These are phyloP conservation scores for Botrytis fragariae DNA, from an alignment of 2,329 filamentous ascomycete genomes.

Conservation along the genomic window DNA sequence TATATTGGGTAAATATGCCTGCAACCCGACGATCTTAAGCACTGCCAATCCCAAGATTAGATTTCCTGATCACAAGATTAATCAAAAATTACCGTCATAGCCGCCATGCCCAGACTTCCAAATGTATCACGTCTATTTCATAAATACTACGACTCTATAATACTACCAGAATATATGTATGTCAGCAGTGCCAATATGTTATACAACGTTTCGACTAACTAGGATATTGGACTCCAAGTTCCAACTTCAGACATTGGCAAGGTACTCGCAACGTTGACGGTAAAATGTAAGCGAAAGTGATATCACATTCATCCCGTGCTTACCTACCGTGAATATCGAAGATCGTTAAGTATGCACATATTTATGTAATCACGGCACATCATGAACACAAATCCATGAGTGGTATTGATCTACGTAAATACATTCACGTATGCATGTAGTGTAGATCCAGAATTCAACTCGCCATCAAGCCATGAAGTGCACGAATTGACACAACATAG, in stretches of 20 bases:
- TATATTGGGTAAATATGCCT: neutral
- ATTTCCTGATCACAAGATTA: constrained; percentile 1
- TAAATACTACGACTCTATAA: constrained; percentile 3
- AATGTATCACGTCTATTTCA: neutral
- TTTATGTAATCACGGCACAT: constrained; percentile 4
- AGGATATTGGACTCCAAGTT: neutral
- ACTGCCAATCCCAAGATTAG: constrained; percentile 1
- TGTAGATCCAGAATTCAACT: neutral
- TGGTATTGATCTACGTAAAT: neutral
- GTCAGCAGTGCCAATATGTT: neutral
- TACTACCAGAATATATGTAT: neutral
- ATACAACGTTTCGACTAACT: neutral
- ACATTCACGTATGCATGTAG: neutral
- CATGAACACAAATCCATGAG: neutral
- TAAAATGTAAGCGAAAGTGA: neutral
- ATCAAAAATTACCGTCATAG: neutral
- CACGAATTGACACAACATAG: neutral
- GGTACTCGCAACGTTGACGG: neutral
- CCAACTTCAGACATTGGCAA: neutral
- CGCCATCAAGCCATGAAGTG: neutral
- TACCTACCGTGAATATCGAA: neutral
- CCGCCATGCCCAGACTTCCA: neutral
- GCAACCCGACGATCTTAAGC: neutral
- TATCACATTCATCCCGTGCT: neutral
- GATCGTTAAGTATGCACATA: neutral